These are phyloP conservation scores for Cryptosporidium canis DNA, from an alignment of 169 alveolate genomes.

Conservation along the genomic window DNA sequence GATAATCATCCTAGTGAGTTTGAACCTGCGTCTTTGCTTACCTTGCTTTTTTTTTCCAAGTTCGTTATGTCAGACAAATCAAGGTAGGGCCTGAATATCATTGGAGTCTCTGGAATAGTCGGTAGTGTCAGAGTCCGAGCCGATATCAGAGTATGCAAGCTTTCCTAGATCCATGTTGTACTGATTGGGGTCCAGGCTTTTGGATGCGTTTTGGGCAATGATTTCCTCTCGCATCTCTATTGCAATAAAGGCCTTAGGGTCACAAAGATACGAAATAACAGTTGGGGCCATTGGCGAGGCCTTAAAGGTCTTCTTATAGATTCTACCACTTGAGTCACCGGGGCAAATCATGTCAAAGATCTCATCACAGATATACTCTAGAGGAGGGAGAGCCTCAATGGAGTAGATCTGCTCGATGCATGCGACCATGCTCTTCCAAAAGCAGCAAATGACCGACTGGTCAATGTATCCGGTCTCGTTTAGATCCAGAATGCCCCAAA, in stretches of 20 bases:
- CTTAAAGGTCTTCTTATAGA: conserved; percentile 1
- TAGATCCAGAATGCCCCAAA: conserved; percentile 46
- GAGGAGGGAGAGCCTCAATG: conserved; percentile 41
- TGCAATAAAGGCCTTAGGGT: conserved; percentile 66
- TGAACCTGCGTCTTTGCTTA: no score
- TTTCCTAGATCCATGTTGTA: neutral
- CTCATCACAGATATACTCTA: conserved; percentile 52
- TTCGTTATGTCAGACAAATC: no score
- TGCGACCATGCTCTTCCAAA: conserved; percentile 55
- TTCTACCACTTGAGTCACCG: conserved; percentile 36
- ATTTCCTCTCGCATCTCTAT: conserved; percentile 65
- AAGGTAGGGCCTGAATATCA: no score
- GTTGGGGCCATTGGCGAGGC: conserved; percentile 63
- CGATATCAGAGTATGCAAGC: neutral
- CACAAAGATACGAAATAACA: conserved; percentile 63
- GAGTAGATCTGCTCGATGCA: conserved; percentile 37
- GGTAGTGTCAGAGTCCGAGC: neutral
- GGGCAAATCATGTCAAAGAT: conserved; percentile 67
- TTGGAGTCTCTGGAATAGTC: neutral
- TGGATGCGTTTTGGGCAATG: conserved; percentile 40
- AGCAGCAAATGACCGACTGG: conserved; percentile 7
- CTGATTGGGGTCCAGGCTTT: neutral
- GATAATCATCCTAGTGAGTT: no score
- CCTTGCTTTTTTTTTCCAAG: no score
- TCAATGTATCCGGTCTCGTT: conserved; percentile 55